phyloP scores from a whole-genome alignment of 305 asterid species.

The Solanum chacoense region DNA sequence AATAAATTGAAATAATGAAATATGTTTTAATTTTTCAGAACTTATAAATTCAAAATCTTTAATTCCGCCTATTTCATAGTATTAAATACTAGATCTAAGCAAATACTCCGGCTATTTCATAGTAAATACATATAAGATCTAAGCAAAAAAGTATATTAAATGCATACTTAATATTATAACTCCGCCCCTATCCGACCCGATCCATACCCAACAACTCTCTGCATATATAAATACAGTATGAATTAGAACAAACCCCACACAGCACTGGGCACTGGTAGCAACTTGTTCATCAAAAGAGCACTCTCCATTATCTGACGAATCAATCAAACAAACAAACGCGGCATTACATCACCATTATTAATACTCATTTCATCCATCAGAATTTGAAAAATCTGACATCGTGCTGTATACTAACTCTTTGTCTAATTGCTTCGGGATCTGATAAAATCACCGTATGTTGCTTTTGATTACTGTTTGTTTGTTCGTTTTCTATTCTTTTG shows the following conservation, averaged over 20 bases:
- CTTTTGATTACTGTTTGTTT: background rate
- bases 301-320: conserved; percentile 3
- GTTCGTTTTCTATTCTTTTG: background rate
- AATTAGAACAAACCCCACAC: background rate
- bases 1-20: background rate
- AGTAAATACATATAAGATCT: background rate
- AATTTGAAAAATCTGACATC: background rate
- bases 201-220: background rate
- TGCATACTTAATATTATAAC: background rate
- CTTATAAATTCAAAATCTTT: background rate
- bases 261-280: background rate
- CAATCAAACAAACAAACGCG: conserved; percentile 3
- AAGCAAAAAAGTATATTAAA: background rate
- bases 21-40: background rate
- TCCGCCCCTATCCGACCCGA: background rate
- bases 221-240: background rate
- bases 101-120: background rate
- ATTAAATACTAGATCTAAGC: background rate
- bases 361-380: background rate
- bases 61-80: background rate
- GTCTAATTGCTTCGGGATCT: conserved; percentile 19
- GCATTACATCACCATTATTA: background rate
- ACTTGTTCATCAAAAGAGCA: background rate
- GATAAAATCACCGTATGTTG: background rate
- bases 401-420: background rate